A percentile compares a stretch with the other conserved stretches of the same genome.
phyloP scores from a whole-genome alignment of 2,329 filamentous ascomycete species.

The Aspergillus fructus region DNA sequence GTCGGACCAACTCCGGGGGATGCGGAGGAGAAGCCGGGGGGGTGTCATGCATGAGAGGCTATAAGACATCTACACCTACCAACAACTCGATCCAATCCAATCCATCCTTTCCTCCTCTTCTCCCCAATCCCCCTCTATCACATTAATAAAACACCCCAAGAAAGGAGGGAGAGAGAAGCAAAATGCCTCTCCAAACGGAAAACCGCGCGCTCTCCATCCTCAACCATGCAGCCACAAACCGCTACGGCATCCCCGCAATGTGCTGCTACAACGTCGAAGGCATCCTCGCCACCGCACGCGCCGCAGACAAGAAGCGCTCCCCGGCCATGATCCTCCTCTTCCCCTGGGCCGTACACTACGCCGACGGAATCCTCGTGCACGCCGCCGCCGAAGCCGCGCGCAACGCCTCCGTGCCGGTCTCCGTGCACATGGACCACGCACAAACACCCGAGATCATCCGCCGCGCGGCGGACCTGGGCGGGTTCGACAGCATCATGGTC shows the following conservation, averaged over 20 bases:
- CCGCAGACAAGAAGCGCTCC: slow-evolving; percentile 65
- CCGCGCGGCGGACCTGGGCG: slow-evolving; percentile 59
- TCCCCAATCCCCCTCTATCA: not conserved
- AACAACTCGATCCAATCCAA: too few species aligned
- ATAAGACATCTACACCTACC: not conserved
- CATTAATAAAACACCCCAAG: not conserved
- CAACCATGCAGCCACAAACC: slow-evolving; percentile 54
- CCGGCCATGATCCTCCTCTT: slow-evolving; percentile 73
- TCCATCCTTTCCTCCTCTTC: not conserved
- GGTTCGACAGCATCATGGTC: slow-evolving; percentile 73
- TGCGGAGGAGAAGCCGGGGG: not conserved
- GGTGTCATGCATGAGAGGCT: not conserved
- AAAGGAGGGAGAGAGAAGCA: not conserved
- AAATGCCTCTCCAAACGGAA: slow-evolving; percentile 37
- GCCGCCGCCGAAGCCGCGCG: slow-evolving; percentile 58
- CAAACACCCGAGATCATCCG: slow-evolving; percentile 64
- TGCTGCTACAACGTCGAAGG: slow-evolving; percentile 70
- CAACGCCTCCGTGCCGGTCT: slow-evolving; percentile 58
- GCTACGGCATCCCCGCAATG: slow-evolving; percentile 62
- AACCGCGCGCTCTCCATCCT: slow-evolving; percentile 59
- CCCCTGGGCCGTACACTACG: slow-evolving; percentile 71
- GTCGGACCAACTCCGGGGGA: slow-evolving; percentile 19
- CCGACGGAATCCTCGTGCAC: slow-evolving; percentile 55
- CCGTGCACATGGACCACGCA: slow-evolving; percentile 66
- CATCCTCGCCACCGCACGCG: slow-evolving; percentile 66